phyloP scores from a whole-genome alignment of 129 eudicot genomes.

The Chrysanthemum makinoi region DNA sequence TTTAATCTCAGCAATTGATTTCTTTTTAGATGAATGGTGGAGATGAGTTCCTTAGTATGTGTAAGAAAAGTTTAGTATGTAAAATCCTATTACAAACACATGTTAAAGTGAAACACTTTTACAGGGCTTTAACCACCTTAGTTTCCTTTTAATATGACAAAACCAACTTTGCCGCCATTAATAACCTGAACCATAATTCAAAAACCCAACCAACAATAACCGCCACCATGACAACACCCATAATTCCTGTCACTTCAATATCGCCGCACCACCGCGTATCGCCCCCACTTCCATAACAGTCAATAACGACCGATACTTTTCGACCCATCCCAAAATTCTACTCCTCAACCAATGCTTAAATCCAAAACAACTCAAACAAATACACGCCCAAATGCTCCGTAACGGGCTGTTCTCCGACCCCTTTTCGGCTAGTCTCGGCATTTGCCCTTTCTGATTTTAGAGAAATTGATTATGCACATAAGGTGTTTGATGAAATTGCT shows the following conservation, averaged over 20 bases:
- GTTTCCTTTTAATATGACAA: too few species aligned
- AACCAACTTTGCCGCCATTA: too few species aligned
- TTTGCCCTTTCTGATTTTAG: conserved; percentile 34
- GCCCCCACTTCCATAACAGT: conserved; percentile 28
- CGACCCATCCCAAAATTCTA: conserved; percentile 48
- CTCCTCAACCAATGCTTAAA: conserved; percentile 45
- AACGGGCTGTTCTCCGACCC: conserved; percentile 60
- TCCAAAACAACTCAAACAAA: conserved; percentile 51
- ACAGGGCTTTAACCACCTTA: too few species aligned
- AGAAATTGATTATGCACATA: conserved; percentile 52
- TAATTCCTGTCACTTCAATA: conserved; percentile 24
- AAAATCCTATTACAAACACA: too few species aligned
- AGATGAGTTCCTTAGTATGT: too few species aligned
- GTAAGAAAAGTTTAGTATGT: too few species aligned
- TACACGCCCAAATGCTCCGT: conserved; percentile 76
- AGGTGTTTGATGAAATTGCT: conserved; percentile 69
- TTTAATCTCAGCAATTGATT: too few species aligned
- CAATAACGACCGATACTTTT: conserved; percentile 49
- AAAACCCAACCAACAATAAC: too few species aligned
- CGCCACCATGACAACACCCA: conserved; percentile 31
- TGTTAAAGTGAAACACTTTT: too few species aligned
- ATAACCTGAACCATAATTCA: too few species aligned
- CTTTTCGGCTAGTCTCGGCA: conserved; percentile 48
- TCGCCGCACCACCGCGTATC: conserved; percentile 18
- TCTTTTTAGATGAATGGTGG: too few species aligned